phyloP scores from a whole-genome alignment of 2,329 filamentous ascomycete genomes.

The Trichoderma atrobrunneum region DNA sequence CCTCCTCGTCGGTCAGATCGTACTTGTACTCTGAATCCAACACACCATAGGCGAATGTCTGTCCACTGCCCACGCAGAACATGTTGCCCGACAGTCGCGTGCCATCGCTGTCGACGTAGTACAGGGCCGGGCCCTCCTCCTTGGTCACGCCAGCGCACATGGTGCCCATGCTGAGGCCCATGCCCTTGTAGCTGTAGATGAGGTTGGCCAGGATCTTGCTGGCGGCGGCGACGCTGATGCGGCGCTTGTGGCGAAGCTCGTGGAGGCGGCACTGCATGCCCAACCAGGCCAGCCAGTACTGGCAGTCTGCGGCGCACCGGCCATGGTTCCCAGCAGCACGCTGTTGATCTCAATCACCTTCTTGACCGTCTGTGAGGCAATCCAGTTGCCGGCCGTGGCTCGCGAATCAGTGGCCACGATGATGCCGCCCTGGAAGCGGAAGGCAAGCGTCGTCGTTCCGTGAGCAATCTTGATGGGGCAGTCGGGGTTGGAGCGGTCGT shows the following conservation, averaged over 20 bases:
- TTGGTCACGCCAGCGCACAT: constrained; percentile 98
- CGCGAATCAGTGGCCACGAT: constrained; percentile 97
- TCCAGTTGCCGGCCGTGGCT: constrained; percentile 97
- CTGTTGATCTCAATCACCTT: constrained; percentile 99
- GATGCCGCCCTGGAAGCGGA: constrained; percentile 97
- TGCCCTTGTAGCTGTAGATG: constrained; percentile 98
- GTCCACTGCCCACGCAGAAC: constrained; percentile 96
- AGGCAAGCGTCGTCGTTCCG: constrained; percentile 95
- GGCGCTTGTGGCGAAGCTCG: constrained; percentile 98
- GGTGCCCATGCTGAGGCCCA: constrained; percentile 98
- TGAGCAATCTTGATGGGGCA: constrained; percentile 99
- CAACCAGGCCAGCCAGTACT: constrained; percentile 99
- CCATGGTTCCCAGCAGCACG: constrained; percentile 94
- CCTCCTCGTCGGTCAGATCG: constrained; percentile 81
- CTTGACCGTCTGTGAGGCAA: constrained; percentile 98
- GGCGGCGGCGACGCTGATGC: constrained; percentile 94
- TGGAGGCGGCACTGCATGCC: constrained; percentile 99
- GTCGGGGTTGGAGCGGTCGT: constrained; percentile 93
- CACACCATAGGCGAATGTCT: constrained; percentile 98
- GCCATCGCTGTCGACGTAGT: constrained; percentile 96
- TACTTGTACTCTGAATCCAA: constrained; percentile 93
- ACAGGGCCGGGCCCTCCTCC: constrained; percentile 92
- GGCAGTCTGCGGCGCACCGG: constrained; percentile 96
- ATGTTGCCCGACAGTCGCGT: constrained; percentile 90
- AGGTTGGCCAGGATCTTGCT: constrained; percentile 98